Base-by-base conservation (phyloP, 352 stramenopile genomes). In the Phytopythium boreale region DNA sequence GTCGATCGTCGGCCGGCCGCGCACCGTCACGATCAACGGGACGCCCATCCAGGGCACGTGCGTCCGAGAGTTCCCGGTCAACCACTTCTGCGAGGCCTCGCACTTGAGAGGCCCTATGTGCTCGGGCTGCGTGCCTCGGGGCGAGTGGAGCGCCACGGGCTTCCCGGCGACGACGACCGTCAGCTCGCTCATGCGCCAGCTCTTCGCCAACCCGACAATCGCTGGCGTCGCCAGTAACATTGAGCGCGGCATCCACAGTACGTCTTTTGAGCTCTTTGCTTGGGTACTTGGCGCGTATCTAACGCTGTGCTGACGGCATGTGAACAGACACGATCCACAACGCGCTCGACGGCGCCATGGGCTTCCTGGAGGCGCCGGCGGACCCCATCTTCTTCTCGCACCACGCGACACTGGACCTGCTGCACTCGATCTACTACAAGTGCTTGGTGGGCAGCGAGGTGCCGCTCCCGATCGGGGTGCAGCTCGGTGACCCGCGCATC, bases 331-430 rank as follows among this genome's bases (percentile, higher is more conserved):
- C 86, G 61, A 79, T 95, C 31, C 88, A 96, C 74, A 92, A 72
- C 61, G 72, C 83, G 14, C 68, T 96, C 1, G 72, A 56, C 4
- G 88, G 85, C 8, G 75, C 76, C 43, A 95, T 96, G 87, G 75
- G 70, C 26, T 59, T 83, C 47, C 64, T 95, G 52, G 82, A 94
- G 69, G 82, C 88, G 15, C 82, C 87, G 4, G 79, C 85, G 1
- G 88, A 96, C 37, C 87, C 87, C 9, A 93, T 96, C 59, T 96
- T 96, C 74, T 96, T 79, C 59, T 95, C 87, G 34, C 88, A 96
- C 59, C 88, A 96, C 70, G 74, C 87, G 29, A 72, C 79, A n/a
- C 75, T 96, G 58, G 88, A 96, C 61, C 62, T 95, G 50, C 69
- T 96, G 37, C 87, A 95, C 70, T 87, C 83, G 12, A 92, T 95